Evolutionary conservation across 75 land plant species (phyloP).

Genomic region (Adiantum capillusveneris): DNA sequence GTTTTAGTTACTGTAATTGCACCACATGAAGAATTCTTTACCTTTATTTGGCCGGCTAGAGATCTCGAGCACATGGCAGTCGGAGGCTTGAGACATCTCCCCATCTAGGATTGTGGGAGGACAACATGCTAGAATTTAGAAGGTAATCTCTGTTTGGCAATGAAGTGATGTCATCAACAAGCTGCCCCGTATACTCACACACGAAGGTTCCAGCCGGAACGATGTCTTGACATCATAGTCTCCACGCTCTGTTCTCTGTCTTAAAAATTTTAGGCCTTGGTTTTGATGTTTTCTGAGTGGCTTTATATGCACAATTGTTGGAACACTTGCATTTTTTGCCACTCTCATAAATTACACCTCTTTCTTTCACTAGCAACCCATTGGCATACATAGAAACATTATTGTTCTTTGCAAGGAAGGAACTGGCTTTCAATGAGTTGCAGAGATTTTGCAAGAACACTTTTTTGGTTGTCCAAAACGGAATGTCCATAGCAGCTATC

Average conservation of each 20-base stretch:
- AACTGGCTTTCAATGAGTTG: no score
- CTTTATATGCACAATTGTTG: constrained; percentile 18
- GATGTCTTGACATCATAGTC: constrained; percentile 68
- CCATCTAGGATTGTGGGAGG: constrained; percentile 45
- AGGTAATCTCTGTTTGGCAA: constrained; percentile 30
- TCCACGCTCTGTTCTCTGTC: constrained; percentile 64
- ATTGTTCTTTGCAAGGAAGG: constrained; percentile 6
- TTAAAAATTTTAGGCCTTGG: constrained; percentile 35
- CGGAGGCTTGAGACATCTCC: constrained; percentile 50
- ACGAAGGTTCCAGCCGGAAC: constrained; percentile 70
- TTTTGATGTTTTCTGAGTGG: constrained; percentile 21
- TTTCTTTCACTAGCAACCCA: constrained; percentile 22
- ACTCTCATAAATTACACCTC: constrained; percentile 28
- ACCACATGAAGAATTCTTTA: no score
- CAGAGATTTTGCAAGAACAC: no score
- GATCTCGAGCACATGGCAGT: no score
- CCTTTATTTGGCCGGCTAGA: no score
- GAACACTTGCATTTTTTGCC: constrained; percentile 22
- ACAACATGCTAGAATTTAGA: constrained; percentile 41
- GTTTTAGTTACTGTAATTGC: no score
- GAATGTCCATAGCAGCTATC: no score
- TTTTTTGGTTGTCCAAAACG: no score
- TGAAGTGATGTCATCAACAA: constrained; percentile 24
- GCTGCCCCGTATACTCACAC: constrained; percentile 67
- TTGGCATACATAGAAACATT: constrained; percentile 20